Conservation (phyloP, 2,329 filamentous ascomycete species). For the Lachnellula occidentalis region DNA sequence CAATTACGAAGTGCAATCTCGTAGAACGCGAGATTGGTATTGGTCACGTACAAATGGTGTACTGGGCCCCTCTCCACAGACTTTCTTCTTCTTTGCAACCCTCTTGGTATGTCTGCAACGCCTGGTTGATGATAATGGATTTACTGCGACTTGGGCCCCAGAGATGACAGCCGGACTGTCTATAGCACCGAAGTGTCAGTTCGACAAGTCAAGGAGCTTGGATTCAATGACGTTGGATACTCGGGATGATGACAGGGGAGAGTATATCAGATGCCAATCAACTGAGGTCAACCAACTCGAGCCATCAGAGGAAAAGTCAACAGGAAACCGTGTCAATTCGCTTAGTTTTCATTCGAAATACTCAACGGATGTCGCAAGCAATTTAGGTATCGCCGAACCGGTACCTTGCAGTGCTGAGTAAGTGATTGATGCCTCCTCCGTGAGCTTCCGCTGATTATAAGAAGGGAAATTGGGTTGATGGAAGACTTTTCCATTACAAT, state of each 20-base stretch:
- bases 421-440: background rate
- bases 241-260: background rate
- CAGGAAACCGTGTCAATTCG: conserved; percentile 6
- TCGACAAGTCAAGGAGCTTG: background rate
- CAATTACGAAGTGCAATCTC: background rate
- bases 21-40: background rate
- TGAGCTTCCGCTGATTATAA: background rate
- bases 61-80: background rate
- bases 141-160: conserved; percentile 15
- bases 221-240: conserved; percentile 12
- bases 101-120: conserved; percentile 7
- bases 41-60: background rate
- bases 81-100: background rate
- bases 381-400: conserved; percentile 8
- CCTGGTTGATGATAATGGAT: conserved; percentile 11
- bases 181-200: conserved; percentile 7
- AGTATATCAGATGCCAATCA: background rate
- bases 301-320: background rate
- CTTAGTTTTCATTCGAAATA: conserved; percentile 13
- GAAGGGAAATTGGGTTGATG: conserved; percentile 4
- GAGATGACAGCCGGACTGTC: conserved; percentile 15
- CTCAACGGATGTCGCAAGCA: conserved; percentile 6
- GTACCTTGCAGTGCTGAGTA: conserved; percentile 15
- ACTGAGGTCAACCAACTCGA: background rate
- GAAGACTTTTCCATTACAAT: background rate